Base-by-base conservation (phyloP, 495 filamentous ascomycete species). In the Aspergillus ellipticus region DNA sequence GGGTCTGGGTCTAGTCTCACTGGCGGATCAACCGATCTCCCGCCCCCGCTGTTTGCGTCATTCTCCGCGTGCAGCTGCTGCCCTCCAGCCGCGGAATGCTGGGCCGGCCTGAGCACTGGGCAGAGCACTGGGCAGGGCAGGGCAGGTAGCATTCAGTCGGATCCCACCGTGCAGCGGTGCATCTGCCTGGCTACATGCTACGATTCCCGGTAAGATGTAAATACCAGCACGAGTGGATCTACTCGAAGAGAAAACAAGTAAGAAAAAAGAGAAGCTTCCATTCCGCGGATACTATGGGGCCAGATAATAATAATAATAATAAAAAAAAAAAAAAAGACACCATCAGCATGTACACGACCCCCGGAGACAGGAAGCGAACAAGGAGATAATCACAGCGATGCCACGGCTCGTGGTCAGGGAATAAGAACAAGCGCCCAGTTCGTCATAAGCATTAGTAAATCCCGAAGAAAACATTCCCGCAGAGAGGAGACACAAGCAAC, bases 1-100 rank as follows among this genome's bases (percentile, higher is more conserved):
- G n/a, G n/a, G n/a, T n/a, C n/a, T n/a, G n/a, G n/a, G n/a, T n/a
- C n/a, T n/a, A n/a, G n/a, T n/a, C n/a, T n/a, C n/a, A n/a, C n/a
- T n/a, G 6, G 10, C 35, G 10, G 35, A 39, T 39, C 35, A 39
- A 39, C 35, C 11, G 11, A 39, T 39, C 35, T 39, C 13, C 35
- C 29, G 11, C 19, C 21, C 17, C 22, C 24, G 15, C 48, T 57
- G 69, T 72, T 72, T 71, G 67, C 68, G 66, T 72, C 67, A 69
- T 60, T 29, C 56, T 53, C 67, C 69, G 66, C 64, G 66, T 66
- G 53, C 58, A 62, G 68, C n/a, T n/a, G n/a, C n/a, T n/a, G n/a
- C n/a, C n/a, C n/a, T 63, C 62, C 70, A 69, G 67, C 56, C 53
- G 61, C 54, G 64, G 66, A 64, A 70, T 68, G 68, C 61, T 57